Conservation (phyloP, 2,329 filamentous ascomycete species). For the Septoria linicola region DNA sequence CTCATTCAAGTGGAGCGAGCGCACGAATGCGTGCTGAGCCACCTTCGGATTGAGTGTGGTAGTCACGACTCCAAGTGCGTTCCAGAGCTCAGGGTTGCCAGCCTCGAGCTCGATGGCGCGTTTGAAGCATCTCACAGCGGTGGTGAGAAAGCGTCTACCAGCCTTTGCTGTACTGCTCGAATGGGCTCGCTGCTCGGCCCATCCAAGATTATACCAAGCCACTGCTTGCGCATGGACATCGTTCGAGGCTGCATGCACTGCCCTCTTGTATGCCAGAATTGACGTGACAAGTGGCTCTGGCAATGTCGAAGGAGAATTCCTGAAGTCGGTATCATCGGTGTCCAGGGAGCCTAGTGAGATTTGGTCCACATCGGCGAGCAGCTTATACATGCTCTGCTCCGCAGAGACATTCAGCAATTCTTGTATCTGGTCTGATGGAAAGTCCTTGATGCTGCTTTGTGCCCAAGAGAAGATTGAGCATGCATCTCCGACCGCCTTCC, state of each 20-base stretch:
- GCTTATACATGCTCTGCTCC: conserved; percentile 57
- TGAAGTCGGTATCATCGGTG: conserved; percentile 29
- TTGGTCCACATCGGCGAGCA: conserved; percentile 69
- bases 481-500: conserved; percentile 89
- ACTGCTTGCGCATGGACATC: conserved; percentile 88
- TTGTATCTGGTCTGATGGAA: conserved; percentile 61
- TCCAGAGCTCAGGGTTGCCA: conserved; percentile 95
- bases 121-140: conserved; percentile 88
- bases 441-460: conserved; percentile 62
- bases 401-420: conserved; percentile 58
- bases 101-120: conserved; percentile 92
- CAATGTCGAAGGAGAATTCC: conserved; percentile 41
- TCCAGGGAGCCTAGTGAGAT: conserved; percentile 38
- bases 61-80: conserved; percentile 87
- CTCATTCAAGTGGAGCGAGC: conserved; percentile 91
- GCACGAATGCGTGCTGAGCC: conserved; percentile 87
- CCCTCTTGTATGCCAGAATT: conserved; percentile 84
- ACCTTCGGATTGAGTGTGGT: conserved; percentile 82
- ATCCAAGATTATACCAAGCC: conserved; percentile 96
- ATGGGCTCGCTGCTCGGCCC: conserved; percentile 84
- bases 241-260: conserved; percentile 67
- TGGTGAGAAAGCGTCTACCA: conserved; percentile 68
- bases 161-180: conserved; percentile 59
- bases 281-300: conserved; percentile 59
- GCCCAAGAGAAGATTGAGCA: conserved; percentile 80